Evolutionary conservation across 1,284 basidiomycete species (phyloP).

Genomic region (Gymnopus androsaceus): DNA sequence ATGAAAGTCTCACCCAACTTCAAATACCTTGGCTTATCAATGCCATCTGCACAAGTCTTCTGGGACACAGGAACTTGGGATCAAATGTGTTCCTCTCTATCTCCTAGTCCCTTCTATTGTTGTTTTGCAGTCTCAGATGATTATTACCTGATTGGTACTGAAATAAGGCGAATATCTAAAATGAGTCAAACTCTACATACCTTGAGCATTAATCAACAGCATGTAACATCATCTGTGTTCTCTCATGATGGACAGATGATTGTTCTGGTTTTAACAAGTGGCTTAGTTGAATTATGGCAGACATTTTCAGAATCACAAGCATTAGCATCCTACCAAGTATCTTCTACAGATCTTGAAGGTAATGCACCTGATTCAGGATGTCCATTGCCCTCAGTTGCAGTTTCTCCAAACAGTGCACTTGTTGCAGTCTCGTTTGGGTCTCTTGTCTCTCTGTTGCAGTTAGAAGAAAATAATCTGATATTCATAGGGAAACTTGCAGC

Average conservation of each 20-base stretch:
- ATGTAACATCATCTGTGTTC: neutral
- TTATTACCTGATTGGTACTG: neutral
- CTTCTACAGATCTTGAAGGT: too few species aligned
- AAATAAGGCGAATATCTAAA: neutral
- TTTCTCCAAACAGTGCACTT: neutral
- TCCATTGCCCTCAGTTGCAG: neutral
- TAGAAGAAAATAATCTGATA: neutral
- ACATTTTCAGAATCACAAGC: neutral
- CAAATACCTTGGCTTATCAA: neutral
- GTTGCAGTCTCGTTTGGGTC: neutral
- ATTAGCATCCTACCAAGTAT: neutral
- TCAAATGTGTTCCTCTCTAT: neutral
- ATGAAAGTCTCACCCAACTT: neutral
- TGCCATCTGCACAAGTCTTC: neutral
- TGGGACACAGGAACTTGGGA: slow-evolving; percentile 1
- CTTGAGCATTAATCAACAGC: neutral
- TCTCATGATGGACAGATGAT: neutral
- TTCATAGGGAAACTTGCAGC: too few species aligned
- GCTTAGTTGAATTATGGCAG: neutral
- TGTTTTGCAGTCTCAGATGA: neutral
- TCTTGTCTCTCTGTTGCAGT: neutral
- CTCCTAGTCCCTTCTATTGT: neutral
- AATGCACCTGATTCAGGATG: neutral
- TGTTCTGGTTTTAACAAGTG: neutral
- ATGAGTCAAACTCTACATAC: neutral